Evolutionary conservation across 2,329 filamentous ascomycete species (phyloP).

Genomic region (Aspergillus sclerotialis): DNA sequence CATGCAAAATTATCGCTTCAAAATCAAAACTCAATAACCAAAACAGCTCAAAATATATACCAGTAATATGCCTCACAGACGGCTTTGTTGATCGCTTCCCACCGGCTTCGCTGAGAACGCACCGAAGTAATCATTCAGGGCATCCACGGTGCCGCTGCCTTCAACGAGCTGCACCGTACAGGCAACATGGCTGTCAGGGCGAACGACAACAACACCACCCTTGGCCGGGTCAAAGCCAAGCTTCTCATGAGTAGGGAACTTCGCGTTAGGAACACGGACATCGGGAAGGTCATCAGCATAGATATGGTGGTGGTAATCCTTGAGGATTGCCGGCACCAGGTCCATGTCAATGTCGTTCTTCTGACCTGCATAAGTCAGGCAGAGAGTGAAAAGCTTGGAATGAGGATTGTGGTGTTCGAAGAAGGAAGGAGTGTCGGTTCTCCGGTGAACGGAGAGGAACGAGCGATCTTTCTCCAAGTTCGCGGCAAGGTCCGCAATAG

Average conservation of each 20-base stretch:
- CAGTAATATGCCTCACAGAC: conserved; percentile 18
- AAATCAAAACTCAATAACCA: not conserved
- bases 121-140: conserved; percentile 74
- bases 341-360: conserved; percentile 66
- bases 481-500: conserved; percentile 63
- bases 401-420: conserved; percentile 83
- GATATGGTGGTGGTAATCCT: conserved; percentile 71
- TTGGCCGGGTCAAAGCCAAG: conserved; percentile 68
- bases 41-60: conserved; percentile 5
- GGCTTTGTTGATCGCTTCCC: conserved; percentile 28
- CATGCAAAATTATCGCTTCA: not conserved
- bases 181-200: conserved; percentile 82
- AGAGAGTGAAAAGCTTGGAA: conserved; percentile 72
- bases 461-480: conserved; percentile 59
- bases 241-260: conserved; percentile 75
- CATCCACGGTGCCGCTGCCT: conserved; percentile 71
- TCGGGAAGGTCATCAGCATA: conserved; percentile 83
- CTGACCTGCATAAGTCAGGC: conserved; percentile 63
- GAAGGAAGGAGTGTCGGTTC: conserved; percentile 58
- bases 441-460: conserved; percentile 63
- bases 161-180: conserved; percentile 66
- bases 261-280: conserved; percentile 59
- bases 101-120: conserved; percentile 58
- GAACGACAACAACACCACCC: conserved; percentile 74
- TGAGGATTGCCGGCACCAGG: conserved; percentile 63